A percentile compares a stretch with the other conserved stretches of the same genome.
Conservation (phyloP, 2,329 filamentous ascomycete genomes). For the Microdochium nivale region DNA sequence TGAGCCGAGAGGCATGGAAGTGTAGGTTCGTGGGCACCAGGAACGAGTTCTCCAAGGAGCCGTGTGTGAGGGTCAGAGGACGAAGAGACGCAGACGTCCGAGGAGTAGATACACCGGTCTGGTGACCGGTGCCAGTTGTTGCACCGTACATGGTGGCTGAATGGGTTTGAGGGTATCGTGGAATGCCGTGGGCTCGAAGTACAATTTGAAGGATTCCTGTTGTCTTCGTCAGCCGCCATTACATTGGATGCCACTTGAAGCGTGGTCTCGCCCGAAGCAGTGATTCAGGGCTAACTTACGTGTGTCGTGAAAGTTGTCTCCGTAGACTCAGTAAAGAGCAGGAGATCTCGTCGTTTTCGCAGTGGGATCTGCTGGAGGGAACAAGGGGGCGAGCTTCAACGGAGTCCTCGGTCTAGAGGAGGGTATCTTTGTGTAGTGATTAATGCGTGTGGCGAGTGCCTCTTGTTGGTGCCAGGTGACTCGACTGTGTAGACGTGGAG, state of each 20-base stretch:
- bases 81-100: slow-evolving; percentile 88
- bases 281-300: not conserved
- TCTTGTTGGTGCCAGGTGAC: not conserved
- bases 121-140: slow-evolving; percentile 69
- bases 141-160: slow-evolving; percentile 72
- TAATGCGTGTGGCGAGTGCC: not conserved
- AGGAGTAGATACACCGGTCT: slow-evolving; percentile 95
- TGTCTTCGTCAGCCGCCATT: not conserved
- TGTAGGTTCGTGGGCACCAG: slow-evolving; percentile 91
- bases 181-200: slow-evolving; percentile 14
- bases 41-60: slow-evolving; percentile 92
- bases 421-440: not conserved
- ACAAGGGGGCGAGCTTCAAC: not conserved
- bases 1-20: slow-evolving; percentile 91
- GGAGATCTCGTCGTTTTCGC: slow-evolving; percentile 16
- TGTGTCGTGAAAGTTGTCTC: slow-evolving; percentile 16
- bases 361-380: not conserved
- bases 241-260: not conserved
- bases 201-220: not conserved
- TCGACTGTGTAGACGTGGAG: not conserved
- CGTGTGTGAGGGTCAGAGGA: slow-evolving; percentile 83
- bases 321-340: slow-evolving; percentile 31
- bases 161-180: slow-evolving; percentile 38
- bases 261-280: no score
- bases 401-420: not conserved